Base-by-base conservation (phyloP, 306 rosid genomes). In the Pterocarpus macrocarpus region DNA sequence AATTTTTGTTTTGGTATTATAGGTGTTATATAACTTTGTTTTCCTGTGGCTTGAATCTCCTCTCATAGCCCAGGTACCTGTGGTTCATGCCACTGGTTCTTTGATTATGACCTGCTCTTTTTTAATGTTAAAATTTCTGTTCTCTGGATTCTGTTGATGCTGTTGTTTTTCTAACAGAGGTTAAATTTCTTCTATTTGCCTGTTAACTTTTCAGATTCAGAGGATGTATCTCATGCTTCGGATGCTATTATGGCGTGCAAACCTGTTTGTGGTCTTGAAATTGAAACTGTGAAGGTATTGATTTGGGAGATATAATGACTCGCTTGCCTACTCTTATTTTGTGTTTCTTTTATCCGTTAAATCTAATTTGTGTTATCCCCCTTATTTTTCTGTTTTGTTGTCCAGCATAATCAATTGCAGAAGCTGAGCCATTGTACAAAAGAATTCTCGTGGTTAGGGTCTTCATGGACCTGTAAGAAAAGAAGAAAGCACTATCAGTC, bases 371-470 rank as follows among this genome's bases (percentile, higher is more conserved):
- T 9, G 7, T 41, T 8, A 15, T 38, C 7, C 76, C 10, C 2
- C 11, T 28, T 11, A 5, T 30, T 64, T 76, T 0, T 57, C 17
- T 4, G 15, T 10, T 66, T 35, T 64, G 28, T 69, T 12, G 55
- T 58, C 17, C 84, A 90, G 97, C 90, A 84, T 62, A 80, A 80
- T 71, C 89, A 82, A 38, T 71, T 32, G 62, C 80, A 45, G 82
- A 89, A 80, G 78, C 11, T 80, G 80, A 85, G 76, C 33, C 63
- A 32, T n/a, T 15, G n/a, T 50, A 32, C 84, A 0, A 81, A 80
- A 49, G 91, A 89, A 13, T 90, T 92, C 68, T 56, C 81, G 44
- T 92, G 98, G 98, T 45, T 85, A 69, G 98, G 97, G 53, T 79
- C 83, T 38, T 86, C 92, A 1, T 89, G 86, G 92, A 86, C 81